phyloP scores from a whole-genome alignment of 441 rosid genomes.

The Erodium texanum region DNA sequence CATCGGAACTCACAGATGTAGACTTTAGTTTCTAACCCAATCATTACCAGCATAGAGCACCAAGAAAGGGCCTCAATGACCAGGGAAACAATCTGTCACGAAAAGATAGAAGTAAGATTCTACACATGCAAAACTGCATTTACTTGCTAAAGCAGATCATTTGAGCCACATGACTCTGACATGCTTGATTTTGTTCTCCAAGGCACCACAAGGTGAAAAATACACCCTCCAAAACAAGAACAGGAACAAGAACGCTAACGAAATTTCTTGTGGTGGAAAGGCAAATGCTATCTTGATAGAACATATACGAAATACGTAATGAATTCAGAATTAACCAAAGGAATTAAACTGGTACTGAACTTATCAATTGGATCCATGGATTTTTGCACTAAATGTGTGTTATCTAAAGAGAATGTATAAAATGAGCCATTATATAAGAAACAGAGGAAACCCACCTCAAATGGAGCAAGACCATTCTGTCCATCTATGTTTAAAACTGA shows the following conservation, averaged over 20 bases:
- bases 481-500: conserved; percentile 73
- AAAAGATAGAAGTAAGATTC: conserved; percentile 18
- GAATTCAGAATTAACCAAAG: not conserved
- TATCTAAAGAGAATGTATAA: conserved; percentile 9
- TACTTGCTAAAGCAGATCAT: too few species aligned
- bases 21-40: conserved; percentile 63
- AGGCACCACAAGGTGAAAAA: not conserved
- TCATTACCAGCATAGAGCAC: conserved; percentile 72
- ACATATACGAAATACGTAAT: not conserved
- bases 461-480: conserved; percentile 65
- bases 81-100: conserved; percentile 62
- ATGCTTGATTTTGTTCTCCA: not conserved
- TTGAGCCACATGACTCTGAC: too few species aligned
- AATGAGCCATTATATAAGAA: not conserved
- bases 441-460: conserved; percentile 49
- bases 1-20: conserved; percentile 81
- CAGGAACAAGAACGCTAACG: not conserved
- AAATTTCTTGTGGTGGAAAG: not conserved
- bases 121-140: not conserved
- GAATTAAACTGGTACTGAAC: not conserved
- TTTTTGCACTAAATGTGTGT: not conserved
- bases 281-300: not conserved
- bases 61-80: conserved; percentile 70
- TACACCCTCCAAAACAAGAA: not conserved
- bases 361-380: not conserved